Evolutionary conservation across 192 early-diverging fungal genomes (phyloP), one percentile per base, ranked within the genome.

Genomic region (Coemansia sp.): DNA sequence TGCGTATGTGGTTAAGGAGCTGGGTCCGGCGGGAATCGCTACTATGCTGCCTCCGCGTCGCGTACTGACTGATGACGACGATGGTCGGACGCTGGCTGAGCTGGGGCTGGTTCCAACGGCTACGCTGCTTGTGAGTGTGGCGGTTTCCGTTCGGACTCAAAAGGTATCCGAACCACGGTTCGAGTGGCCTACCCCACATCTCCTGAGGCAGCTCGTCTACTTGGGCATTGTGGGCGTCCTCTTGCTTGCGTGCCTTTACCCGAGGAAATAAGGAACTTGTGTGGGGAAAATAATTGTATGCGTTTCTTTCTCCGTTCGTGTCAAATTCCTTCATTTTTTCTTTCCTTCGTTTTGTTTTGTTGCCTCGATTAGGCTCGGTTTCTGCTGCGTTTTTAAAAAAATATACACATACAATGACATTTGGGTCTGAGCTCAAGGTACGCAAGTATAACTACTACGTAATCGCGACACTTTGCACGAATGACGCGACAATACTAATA

Each of bases 361-460:
- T 31, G n/a, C 55, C 16, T 15, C 13, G 27, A 44, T 33, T 49
- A 49, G 20, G 15, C 18, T 38, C 29, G 27, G 24, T 29, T 20
- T 55, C 18, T n/a, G 12, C 50, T 31, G 29, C 65, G 15, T 10
- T 5, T 55, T 53, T 36, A 24, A 40, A 12, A 11, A 5, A 36
- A 10, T n/a, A 61, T 9, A 43, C 36, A 65, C 31, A 47, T 52
- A 27, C 50, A 65, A 81, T 81, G 79, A 81, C 79, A 33, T 81
- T 81, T 76, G 79, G 79, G 16, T 76, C 79, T 22, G 79, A 81
- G n/a, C 74, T 81, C 67, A 81, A 81, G 73, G 78, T 72, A 80
- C 50, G 69, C 57, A 20, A 6, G 29, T 29, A 29, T 29, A 9
- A 9, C 55, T 18, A 39, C 18, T 8, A n/a, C 9, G 20, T 39